Conservation (phyloP, 2,329 filamentous ascomycete genomes). For the Thielaviopsis populi region DNA sequence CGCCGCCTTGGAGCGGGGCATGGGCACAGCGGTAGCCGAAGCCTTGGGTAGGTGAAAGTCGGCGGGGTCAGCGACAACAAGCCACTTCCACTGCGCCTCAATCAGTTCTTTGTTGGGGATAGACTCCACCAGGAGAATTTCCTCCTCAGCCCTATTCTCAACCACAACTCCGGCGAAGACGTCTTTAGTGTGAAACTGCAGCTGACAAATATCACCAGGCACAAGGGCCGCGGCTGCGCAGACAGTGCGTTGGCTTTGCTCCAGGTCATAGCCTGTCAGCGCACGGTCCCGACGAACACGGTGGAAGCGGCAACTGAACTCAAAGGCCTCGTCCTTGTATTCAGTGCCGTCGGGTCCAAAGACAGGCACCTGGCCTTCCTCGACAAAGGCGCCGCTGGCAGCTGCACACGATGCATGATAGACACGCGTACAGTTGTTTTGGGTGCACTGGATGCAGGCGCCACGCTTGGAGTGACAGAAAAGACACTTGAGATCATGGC, state of each 20-base stretch:
- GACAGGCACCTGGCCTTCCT: constrained; percentile 70
- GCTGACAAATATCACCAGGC: constrained; percentile 65
- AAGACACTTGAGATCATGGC: constrained; percentile 82
- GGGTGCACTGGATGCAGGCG: constrained; percentile 93
- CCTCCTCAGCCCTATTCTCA: constrained; percentile 64
- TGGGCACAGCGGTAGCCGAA: constrained; percentile 54
- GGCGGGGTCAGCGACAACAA: constrained; percentile 54
- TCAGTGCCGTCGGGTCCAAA: constrained; percentile 83
- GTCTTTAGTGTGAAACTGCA: constrained; percentile 69
- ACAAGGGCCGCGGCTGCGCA: constrained; percentile 54
- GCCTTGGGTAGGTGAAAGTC: constrained; percentile 62
- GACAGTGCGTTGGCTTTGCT: constrained; percentile 52
- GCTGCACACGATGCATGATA: constrained; percentile 94
- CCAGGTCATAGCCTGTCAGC: constrained; percentile 50
- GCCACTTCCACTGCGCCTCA: constrained; percentile 75
- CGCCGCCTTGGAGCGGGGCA: constrained; percentile 49
- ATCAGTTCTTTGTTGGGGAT: constrained; percentile 66
- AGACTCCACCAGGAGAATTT: constrained; percentile 63
- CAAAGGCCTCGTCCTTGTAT: constrained; percentile 81
- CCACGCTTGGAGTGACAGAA: constrained; percentile 89
- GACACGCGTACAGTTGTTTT: constrained; percentile 81
- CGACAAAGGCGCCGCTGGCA: constrained; percentile 80
- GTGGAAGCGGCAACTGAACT: constrained; percentile 91
- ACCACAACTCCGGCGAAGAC: constrained; percentile 83
- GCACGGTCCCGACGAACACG: constrained; percentile 73